phyloP scores from a whole-genome alignment of 495 filamentous ascomycete species.

The Tuber umbilicatum region DNA sequence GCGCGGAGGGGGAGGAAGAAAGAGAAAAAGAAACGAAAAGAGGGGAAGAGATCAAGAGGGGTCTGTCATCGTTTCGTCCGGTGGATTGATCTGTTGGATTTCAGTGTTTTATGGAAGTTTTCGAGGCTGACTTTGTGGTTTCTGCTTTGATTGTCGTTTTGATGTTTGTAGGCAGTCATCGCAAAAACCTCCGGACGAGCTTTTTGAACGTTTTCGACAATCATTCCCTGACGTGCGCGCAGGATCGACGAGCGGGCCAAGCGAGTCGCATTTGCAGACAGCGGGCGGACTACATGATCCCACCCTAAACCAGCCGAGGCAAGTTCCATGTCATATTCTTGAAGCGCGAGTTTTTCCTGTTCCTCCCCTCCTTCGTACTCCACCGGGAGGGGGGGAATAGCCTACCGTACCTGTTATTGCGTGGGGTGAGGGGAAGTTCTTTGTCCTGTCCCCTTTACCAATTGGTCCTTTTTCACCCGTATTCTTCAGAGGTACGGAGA shows the following conservation, averaged over 20 bases:
- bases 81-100: constrained; percentile 7
- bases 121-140: constrained; percentile 22
- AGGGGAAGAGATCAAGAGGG: background rate
- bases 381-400: constrained; percentile 16
- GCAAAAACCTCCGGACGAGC: constrained; percentile 41
- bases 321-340: constrained; percentile 21
- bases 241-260: constrained; percentile 29
- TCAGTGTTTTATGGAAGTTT: constrained; percentile 7
- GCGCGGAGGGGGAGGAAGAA: background rate
- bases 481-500: constrained; percentile 9
- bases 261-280: constrained; percentile 29
- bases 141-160: constrained; percentile 9
- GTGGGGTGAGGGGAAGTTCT: constrained; percentile 3
- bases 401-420: constrained; percentile 13
- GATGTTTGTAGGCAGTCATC: constrained; percentile 37
- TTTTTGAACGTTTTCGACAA: constrained; percentile 42
- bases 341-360: constrained; percentile 15
- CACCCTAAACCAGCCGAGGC: constrained; percentile 37
- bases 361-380: constrained; percentile 25
- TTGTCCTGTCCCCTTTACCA: constrained; percentile 7
- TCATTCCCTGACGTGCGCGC: constrained; percentile 39
- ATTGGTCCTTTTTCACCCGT: constrained; percentile 21
- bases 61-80: background rate
- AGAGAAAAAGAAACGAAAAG: background rate
- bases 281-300: constrained; percentile 22